These are phyloP conservation scores for Murraya paniculata DNA, from an alignment of 345 rosid genomes.

Conservation along the genomic window DNA sequence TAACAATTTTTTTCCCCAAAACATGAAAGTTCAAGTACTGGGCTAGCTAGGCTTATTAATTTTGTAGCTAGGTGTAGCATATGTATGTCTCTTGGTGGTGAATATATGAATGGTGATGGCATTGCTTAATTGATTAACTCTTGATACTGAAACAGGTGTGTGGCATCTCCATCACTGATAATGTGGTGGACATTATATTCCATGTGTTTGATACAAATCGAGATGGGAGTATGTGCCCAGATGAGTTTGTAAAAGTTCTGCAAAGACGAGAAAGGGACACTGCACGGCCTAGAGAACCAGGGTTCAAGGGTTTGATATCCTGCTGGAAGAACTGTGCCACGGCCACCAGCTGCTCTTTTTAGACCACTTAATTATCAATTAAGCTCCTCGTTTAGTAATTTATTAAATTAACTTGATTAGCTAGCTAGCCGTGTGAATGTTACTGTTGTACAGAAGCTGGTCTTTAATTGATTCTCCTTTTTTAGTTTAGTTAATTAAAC, in stretches of 20 bases:
- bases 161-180: conserved; percentile 38
- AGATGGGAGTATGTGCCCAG: conserved; percentile 51
- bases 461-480: no score
- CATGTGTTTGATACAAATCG: conserved; percentile 51
- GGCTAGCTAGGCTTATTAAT: not conserved
- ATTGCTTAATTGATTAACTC: not conserved
- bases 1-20: no score
- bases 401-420: not conserved
- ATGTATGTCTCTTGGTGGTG: no score
- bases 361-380: not conserved
- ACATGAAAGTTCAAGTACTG: not conserved
- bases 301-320: conserved; percentile 32
- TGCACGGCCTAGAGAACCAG: conserved; percentile 27
- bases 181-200: conserved; percentile 55
- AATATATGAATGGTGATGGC: not conserved
- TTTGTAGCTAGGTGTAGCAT: no score
- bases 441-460: no score
- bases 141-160: conserved; percentile 39
- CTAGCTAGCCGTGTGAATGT: no score
- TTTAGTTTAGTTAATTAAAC: no score
- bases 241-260: conserved; percentile 53
- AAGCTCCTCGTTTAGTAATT: conserved; percentile 7
- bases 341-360: conserved; percentile 23
- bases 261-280: conserved; percentile 38
- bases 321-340: conserved; percentile 37